These are phyloP conservation scores for Apophysomyces ossiformis DNA, from an alignment of 371 early-diverging fungal genomes.

Conservation along the genomic window DNA sequence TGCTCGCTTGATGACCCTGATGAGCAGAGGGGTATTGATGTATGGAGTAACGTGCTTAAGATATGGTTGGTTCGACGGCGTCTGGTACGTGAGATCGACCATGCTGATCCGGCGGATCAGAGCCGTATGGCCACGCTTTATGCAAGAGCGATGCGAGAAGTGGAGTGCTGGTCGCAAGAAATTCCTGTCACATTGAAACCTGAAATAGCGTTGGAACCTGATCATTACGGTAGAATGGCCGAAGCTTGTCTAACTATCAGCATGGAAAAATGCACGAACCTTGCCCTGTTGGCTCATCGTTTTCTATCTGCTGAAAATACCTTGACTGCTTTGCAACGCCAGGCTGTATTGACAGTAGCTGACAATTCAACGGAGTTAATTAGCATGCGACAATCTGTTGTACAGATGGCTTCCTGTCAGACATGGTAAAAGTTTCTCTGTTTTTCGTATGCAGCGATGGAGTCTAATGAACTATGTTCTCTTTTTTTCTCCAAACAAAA, in stretches of 20 bases:
- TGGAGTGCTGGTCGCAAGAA: conserved; percentile 18
- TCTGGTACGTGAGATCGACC: conserved; percentile 24
- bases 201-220: conserved; percentile 13
- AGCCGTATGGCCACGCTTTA: conserved; percentile 18
- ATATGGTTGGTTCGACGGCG: conserved; percentile 34
- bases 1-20: conserved; percentile 34
- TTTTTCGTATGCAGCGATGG: too few relatives aligned
- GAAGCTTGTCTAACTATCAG: conserved; percentile 23
- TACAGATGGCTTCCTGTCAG: conserved; percentile 26
- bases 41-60: conserved; percentile 32
- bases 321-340: conserved; percentile 22
- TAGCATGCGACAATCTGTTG: conserved; percentile 24
- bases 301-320: conserved; percentile 15
- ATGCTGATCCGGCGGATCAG: conserved; percentile 13
- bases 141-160: conserved; percentile 1
- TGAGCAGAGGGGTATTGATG: conserved; percentile 26
- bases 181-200: conserved; percentile 21
- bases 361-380: conserved; percentile 30
- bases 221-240: conserved; percentile 14
- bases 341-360: conserved; percentile 24
- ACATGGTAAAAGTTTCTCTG: conserved; percentile 15
- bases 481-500: neutral
- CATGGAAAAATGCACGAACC: conserved; percentile 37
- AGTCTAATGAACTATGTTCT: neutral
- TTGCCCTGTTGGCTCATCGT: conserved; percentile 22